phyloP scores from a whole-genome alignment of 306 rosid genomes.

The Mucuna pruriens region DNA sequence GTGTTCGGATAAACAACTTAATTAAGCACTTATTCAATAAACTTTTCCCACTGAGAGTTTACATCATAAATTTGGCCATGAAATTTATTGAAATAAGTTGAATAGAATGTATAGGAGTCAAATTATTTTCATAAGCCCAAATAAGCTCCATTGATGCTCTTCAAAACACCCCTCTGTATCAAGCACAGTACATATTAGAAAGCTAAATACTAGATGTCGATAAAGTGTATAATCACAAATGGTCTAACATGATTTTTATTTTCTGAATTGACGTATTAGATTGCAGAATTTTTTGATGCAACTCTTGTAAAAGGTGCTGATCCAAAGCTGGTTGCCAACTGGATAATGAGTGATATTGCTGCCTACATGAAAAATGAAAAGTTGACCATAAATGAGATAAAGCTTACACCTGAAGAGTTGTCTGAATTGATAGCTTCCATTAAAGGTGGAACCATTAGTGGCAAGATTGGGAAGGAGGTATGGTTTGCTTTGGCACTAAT shows the following conservation, averaged over 20 bases:
- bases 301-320: conserved; percentile 83
- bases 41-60: too few species aligned
- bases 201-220: conserved; percentile 14
- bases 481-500: conserved; percentile 23
- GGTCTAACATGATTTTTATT: conserved; percentile 32
- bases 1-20: neutral
- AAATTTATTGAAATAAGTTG: too few species aligned
- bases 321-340: conserved; percentile 86
- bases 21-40: neutral
- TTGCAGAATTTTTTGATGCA: conserved; percentile 83
- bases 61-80: too few species aligned
- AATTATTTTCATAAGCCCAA: neutral
- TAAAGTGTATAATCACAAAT: conserved; percentile 26
- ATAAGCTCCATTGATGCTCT: neutral
- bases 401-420: conserved; percentile 79
- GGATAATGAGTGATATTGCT: conserved; percentile 96
- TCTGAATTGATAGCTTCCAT: conserved; percentile 86
- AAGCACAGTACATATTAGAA: neutral
- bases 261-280: conserved; percentile 56
- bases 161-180: neutral
- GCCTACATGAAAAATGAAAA: conserved; percentile 91
- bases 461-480: conserved; percentile 98
- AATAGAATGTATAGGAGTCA: too few species aligned
- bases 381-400: conserved; percentile 74
- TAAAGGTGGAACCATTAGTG: conserved; percentile 79